phyloP scores from a whole-genome alignment of 805 yeast species.

The Maudiozyma barnettii region DNA sequence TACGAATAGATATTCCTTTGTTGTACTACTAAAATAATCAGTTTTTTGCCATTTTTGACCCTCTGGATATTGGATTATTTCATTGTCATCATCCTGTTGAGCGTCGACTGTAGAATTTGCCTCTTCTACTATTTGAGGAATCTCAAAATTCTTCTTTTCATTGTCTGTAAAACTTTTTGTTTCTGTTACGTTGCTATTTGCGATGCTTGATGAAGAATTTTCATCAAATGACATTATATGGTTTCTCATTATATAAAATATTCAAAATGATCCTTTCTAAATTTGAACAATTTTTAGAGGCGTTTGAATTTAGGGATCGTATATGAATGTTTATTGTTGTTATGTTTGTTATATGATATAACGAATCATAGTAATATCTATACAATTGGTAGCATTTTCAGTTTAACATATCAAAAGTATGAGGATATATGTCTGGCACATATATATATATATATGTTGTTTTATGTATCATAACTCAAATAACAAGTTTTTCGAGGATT shows the following conservation, averaged over 20 bases:
- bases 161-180: background rate
- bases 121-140: background rate
- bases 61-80: background rate
- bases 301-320: too few species aligned
- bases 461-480: too few species aligned
- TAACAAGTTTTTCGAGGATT: too few species aligned
- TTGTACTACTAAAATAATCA: constrained; percentile 11
- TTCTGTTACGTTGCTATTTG: background rate
- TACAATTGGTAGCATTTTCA: too few species aligned
- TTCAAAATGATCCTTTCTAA: too few species aligned
- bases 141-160: background rate
- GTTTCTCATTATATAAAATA: background rate
- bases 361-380: too few species aligned
- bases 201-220: background rate
- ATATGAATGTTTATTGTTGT: too few species aligned
- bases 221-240: background rate
- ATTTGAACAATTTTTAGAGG: too few species aligned
- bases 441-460: too few species aligned
- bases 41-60: constrained; percentile 13
- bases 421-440: too few species aligned
- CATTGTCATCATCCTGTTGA: background rate
- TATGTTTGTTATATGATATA: too few species aligned
- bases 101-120: background rate
- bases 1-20: constrained; percentile 24
- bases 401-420: too few species aligned